Evolutionary conservation across 768 basidiomycete genomes (phyloP), one percentile per base, ranked within the genome.

Genomic region (Amanita thiersii): DNA sequence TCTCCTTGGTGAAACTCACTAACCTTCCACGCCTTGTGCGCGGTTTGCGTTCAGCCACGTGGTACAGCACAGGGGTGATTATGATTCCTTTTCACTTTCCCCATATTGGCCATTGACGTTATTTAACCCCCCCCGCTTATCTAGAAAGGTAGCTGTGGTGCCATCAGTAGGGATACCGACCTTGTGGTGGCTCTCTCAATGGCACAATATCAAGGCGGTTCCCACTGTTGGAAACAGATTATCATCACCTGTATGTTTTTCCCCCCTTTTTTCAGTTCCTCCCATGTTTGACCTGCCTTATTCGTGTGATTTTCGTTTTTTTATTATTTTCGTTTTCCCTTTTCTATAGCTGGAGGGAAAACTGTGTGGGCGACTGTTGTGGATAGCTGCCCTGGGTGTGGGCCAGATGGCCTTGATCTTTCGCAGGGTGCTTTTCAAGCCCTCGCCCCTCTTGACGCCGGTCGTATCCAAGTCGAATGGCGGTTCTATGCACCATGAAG

Each of bases 321-420:
- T 24, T n/a, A 4, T 17, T n/a, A 24, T 15, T 31, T 3, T 8
- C 39, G 9, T 19, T 25, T 21, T 5, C n/a, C 23, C 19, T 6
- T 34, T 28, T 33, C 21, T 29, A 14, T 34, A 62, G 60, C 59
- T 43, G 32, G 46, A 44, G 57, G 57, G 8, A 55, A 49, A 25
- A 38, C 51, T 8, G 45, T 59, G 9, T 42, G 43, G 11, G 58
- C 52, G 4, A 49, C 45, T 15, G 50, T 60, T 4, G 55, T 56
- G 19, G 60, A 62, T 47, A 51, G 56, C 2, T 62, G 60, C 43
- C 55, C 55, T n/a, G 52, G 55, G 2, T 60, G 60, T 40, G 48
- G 46, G 15, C 43, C 33, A n/a, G 49, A 50, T 29, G 49, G 46
- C 25, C 48, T 62, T 30, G 59, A 62, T 43, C 48, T 62, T 3